Percentiles rank a stretch among this genome's conserved stretches.
phyloP scores from a whole-genome alignment of 345 rosid species.

The Isatis tinctoria region DNA sequence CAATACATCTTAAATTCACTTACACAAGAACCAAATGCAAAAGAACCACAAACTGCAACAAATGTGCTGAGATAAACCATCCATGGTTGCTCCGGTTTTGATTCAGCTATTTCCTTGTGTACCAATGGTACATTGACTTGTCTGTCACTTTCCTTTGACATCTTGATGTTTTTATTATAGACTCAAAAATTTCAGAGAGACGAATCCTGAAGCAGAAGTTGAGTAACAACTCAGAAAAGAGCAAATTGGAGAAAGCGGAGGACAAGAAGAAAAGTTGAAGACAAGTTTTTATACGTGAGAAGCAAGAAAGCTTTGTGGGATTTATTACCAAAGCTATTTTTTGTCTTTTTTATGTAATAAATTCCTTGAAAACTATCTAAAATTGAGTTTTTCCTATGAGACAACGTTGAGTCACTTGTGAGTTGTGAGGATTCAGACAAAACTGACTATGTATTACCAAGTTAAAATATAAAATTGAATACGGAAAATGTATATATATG shows the following conservation, averaged over 20 bases:
- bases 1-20: conserved; percentile 25
- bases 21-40: conserved; percentile 79
- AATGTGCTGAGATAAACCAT: conserved; percentile 80
- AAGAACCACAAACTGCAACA: conserved; percentile 85
- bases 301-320: too few species aligned
- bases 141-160: conserved; percentile 18
- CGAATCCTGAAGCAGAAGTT: conserved; percentile 26
- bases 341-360: too few species aligned
- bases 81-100: conserved; percentile 43
- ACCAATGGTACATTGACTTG: conserved; percentile 23
- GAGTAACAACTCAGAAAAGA: conserved; percentile 17
- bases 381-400: too few species aligned
- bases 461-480: too few species aligned
- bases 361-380: too few species aligned
- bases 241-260: conserved; percentile 14
- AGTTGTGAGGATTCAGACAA: too few species aligned
- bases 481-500: too few species aligned
- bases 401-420: too few species aligned
- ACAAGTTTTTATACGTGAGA: too few species aligned
- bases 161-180: conserved; percentile 12
- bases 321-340: too few species aligned
- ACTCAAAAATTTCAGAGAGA: conserved; percentile 26
- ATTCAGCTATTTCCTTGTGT: conserved; percentile 22
- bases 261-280: conserved; percentile 3
- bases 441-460: too few species aligned